Evolutionary conservation across 2,329 filamentous ascomycete species (phyloP).

Genomic region (Ophiosphaerella herpotricha): DNA sequence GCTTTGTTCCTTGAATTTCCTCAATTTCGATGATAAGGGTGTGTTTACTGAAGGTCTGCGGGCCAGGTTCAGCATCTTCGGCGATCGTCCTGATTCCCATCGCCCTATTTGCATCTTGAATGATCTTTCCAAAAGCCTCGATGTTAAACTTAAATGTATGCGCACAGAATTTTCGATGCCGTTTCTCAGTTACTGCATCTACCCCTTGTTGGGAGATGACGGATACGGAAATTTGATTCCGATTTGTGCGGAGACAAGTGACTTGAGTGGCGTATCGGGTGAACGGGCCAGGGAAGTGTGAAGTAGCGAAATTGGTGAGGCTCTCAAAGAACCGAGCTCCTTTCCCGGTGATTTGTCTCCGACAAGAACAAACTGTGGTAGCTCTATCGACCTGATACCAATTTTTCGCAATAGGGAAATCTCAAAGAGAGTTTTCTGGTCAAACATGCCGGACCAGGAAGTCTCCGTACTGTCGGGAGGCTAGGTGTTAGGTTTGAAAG

Average conservation of each 20-base stretch:
- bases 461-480: too few relatives aligned
- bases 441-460: not conserved
- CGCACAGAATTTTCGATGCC: slow-evolving; percentile 30
- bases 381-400: slow-evolving; percentile 33
- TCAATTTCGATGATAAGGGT: slow-evolving; percentile 27
- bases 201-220: slow-evolving; percentile 8
- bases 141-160: slow-evolving; percentile 20
- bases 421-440: too few relatives aligned
- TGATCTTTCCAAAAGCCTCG: not conserved
- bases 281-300: slow-evolving; percentile 52
- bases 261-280: slow-evolving; percentile 66
- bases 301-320: slow-evolving; percentile 46
- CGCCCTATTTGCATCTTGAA: slow-evolving; percentile 54
- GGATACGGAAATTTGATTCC: slow-evolving; percentile 44
- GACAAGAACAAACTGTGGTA: slow-evolving; percentile 29
- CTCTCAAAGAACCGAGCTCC: slow-evolving; percentile 41
- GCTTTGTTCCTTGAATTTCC: slow-evolving; percentile 19
- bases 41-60: slow-evolving; percentile 37
- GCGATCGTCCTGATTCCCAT: slow-evolving; percentile 49
- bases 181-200: slow-evolving; percentile 27
- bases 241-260: slow-evolving; percentile 51
- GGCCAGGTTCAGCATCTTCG: slow-evolving; percentile 4
- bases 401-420: too few relatives aligned
- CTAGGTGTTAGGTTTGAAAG: too few relatives aligned
- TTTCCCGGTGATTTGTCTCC: slow-evolving; percentile 51